These are phyloP conservation scores for Skeletonema potamos DNA, from an alignment of 108 stramenopile genomes.

Conservation along the genomic window DNA sequence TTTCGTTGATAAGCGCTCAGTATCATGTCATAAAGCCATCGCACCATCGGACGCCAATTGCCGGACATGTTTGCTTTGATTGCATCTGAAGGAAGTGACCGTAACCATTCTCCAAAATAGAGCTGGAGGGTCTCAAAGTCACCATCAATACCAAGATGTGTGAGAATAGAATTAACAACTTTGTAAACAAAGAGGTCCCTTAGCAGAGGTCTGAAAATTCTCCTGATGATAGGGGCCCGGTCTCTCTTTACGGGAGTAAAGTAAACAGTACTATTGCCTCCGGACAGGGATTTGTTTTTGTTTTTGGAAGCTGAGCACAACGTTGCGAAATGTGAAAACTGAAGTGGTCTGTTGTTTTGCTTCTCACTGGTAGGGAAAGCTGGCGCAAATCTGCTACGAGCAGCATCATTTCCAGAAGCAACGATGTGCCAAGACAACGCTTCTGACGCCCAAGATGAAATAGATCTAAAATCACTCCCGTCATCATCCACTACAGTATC, in stretches of 20 bases:
- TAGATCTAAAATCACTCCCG: neutral
- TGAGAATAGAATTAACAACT: conserved; percentile 64
- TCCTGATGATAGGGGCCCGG: conserved; percentile 56
- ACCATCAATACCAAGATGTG: conserved; percentile 54
- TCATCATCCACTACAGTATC: conserved; percentile 19
- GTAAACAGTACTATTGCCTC: conserved; percentile 37
- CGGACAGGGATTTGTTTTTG: conserved; percentile 8
- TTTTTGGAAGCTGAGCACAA: conserved; percentile 18
- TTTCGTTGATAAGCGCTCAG: conserved; percentile 20
- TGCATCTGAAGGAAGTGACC: conserved; percentile 51
- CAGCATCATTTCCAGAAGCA: conserved; percentile 31
- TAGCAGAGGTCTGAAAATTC: conserved; percentile 71
- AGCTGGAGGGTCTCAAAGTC: conserved; percentile 62
- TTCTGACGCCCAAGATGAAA: conserved; percentile 45
- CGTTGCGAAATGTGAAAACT: conserved; percentile 44
- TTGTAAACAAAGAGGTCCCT: conserved; percentile 73
- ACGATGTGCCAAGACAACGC: conserved; percentile 47
- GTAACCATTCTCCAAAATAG: conserved; percentile 85
- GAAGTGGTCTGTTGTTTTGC: conserved; percentile 20
- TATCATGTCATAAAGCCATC: conserved; percentile 72
- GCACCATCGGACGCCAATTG: conserved; percentile 58
- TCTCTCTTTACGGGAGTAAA: conserved; percentile 67
- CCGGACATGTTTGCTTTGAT: conserved; percentile 54
- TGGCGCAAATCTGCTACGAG: conserved; percentile 3
- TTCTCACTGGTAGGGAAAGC: conserved; percentile 5